Conservation (phyloP, 208 protist genomes). For the Leptomonas seymouri region DNA sequence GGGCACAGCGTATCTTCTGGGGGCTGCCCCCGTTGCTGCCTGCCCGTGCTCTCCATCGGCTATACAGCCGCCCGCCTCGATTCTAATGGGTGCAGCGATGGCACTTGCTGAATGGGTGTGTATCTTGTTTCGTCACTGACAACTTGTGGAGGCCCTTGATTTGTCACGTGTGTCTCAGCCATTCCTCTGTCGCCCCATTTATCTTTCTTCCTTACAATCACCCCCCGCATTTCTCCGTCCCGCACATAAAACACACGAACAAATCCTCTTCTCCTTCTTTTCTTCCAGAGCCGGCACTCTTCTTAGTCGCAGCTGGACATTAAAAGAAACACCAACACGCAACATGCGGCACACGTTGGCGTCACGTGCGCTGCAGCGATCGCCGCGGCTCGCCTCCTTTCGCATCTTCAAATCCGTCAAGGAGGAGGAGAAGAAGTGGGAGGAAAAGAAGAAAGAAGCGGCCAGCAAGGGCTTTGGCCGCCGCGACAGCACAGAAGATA, state of each 20-base stretch:
- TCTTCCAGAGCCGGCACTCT: background rate
- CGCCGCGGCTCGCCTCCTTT: conserved; percentile 12
- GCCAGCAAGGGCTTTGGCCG: conserved; percentile 56
- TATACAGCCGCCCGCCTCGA: too few relatives aligned
- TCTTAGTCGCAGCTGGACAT: background rate
- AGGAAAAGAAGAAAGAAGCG: conserved; percentile 57
- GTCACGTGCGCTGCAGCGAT: conserved; percentile 14
- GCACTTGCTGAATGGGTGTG: too few relatives aligned
- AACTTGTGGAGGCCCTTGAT: too few relatives aligned
- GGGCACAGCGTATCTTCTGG: too few relatives aligned
- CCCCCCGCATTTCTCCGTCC: background rate
- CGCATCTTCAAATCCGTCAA: conserved; percentile 31
- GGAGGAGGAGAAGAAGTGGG: conserved; percentile 38
- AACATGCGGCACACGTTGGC: background rate
- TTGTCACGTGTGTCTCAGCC: too few relatives aligned
- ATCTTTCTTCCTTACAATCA: background rate
- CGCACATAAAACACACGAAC: too few relatives aligned
- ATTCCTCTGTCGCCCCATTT: too few relatives aligned
- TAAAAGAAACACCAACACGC: too few relatives aligned
- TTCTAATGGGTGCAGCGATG: too few relatives aligned
- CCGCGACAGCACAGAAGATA: conserved; percentile 52
- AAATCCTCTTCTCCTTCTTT: background rate
- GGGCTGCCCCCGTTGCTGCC: too few relatives aligned
- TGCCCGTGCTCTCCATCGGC: too few relatives aligned
- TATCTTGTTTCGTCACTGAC: too few relatives aligned